Evolutionary conservation across 176 grass and related monocot species (phyloP), one percentile per base, ranked within the genome.

Genomic region (Triticum timopheevii): DNA sequence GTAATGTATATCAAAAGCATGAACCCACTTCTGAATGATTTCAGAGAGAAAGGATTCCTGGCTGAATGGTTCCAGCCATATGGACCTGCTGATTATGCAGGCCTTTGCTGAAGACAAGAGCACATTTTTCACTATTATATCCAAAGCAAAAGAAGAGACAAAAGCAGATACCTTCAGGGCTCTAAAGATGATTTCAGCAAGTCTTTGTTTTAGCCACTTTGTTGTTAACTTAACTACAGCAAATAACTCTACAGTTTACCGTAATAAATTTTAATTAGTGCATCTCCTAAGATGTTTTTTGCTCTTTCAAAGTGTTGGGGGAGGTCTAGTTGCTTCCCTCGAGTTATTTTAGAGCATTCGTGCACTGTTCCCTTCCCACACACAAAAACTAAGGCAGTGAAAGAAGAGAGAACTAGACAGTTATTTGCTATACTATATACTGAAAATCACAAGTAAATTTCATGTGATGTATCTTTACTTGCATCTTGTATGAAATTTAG

Each of bases 11-110:
- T 68, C 61, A 58, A 35, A 65, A 40, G 1, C 59, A 69, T 45
- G 2, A 11, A 70, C 8, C 47, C 38, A 31, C 20, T 52, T 12
- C 7, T 25, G 25, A 38, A 35, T 35, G 80, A 31, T 94, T 96
- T 77, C 8, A 76, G 23, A 35, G 34, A 35, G 90, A 90, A 93
- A 73, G 80, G 87, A 7, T 77, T 94, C 19, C 16, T 94, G 16
- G 88, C 87, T 35, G 92, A 96, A 78, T 96, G 90, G 94, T 93
- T 96, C 68, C 88, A 88, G 50, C 86, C 90, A 61, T 93, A 94
- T 80, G 87, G 79, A 59, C 92, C 92, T 34, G 82, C 69, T 12
- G 94, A 98, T 84, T 96, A 98, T 54, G 85, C 84, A 44, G 74
- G 69, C 30, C 70, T 87, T 90, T 19, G 15, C 50, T 88, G 62